Conservation (phyloP, 306 rosid species). For the Quercus berberidifolia region DNA sequence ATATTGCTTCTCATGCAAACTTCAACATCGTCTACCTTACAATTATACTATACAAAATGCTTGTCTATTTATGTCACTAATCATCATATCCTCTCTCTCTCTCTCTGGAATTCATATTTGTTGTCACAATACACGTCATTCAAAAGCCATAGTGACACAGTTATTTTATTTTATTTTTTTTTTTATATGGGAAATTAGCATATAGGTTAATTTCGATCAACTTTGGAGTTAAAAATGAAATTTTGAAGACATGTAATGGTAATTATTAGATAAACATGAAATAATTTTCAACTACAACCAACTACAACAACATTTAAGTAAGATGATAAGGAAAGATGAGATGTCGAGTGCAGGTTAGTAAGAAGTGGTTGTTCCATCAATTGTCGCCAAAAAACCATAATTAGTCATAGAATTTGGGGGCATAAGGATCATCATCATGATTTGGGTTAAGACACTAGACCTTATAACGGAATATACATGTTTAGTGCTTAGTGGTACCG, state of each 20-base stretch:
- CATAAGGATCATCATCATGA: constrained; percentile 24
- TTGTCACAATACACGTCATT: constrained; percentile 1
- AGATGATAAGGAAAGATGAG: constrained; percentile 1
- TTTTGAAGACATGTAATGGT: neutral
- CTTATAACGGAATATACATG: constrained; percentile 6
- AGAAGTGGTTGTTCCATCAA: constrained; percentile 38
- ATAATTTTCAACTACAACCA: neutral
- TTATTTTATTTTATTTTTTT: neutral
- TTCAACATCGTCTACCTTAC: neutral
- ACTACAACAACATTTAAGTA: neutral
- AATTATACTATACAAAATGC: neutral
- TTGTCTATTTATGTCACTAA: neutral
- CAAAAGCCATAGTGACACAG: neutral
- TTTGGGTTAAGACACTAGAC: constrained; percentile 23
- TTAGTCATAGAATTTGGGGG: constrained; percentile 20
- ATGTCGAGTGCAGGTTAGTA: constrained; percentile 38
- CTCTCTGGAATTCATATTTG: neutral
- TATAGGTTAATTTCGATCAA: no score
- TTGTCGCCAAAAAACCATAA: constrained; percentile 25
- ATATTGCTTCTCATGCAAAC: constrained; percentile 2
- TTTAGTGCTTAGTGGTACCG: constrained; percentile 4
- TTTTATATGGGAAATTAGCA: neutral
- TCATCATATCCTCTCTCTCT: neutral
- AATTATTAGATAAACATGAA: neutral
- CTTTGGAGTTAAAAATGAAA: neutral